A percentile compares a stretch with the other conserved stretches of the same genome.
Evolutionary conservation across 2,329 filamentous ascomycete species (phyloP).

Genomic region (Neocucurbitaria cava): DNA sequence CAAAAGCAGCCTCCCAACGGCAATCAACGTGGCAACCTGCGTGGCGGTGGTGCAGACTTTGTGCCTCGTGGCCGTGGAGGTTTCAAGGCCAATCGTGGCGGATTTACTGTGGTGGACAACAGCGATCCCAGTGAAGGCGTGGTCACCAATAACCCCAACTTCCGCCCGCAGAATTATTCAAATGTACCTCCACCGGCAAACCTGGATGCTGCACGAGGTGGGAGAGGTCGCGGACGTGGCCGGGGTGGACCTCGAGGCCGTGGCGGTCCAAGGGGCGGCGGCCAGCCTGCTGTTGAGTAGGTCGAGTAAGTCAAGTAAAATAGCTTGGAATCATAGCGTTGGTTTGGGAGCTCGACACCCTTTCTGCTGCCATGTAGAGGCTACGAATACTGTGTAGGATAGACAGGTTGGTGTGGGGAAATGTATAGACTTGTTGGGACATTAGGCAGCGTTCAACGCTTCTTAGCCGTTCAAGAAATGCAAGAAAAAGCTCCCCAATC

Average conservation of each 20-base stretch:
- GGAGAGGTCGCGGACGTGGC: slow-evolving; percentile 41
- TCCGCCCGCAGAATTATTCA: slow-evolving; percentile 58
- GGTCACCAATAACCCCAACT: slow-evolving; percentile 62
- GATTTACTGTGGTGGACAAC: slow-evolving; percentile 57
- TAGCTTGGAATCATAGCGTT: neutral
- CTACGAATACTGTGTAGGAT: neutral
- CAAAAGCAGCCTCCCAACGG: slow-evolving; percentile 34
- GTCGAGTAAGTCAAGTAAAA: neutral
- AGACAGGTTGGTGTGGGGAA: neutral
- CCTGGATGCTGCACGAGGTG: slow-evolving; percentile 37
- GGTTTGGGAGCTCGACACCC: neutral
- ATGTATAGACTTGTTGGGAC: neutral
- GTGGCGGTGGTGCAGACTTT: slow-evolving; percentile 36
- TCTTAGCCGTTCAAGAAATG: neutral
- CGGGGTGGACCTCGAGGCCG: slow-evolving; percentile 41
- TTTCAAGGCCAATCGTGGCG: slow-evolving; percentile 47
- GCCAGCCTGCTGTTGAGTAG: slow-evolving; percentile 27
- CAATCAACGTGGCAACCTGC: slow-evolving; percentile 39
- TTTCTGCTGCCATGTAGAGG: neutral
- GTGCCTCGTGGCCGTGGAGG: slow-evolving; percentile 51
- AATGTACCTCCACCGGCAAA: slow-evolving; percentile 47
- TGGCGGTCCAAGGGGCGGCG: slow-evolving; percentile 37
- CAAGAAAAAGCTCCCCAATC: too few relatives aligned
- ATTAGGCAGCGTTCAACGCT: neutral
- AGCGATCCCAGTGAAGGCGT: slow-evolving; percentile 61